A percentile compares a stretch with the other conserved stretches of the same genome.
Conservation (phyloP, 371 early-diverging fungal species). For the Apophysomyces variabilis region DNA sequence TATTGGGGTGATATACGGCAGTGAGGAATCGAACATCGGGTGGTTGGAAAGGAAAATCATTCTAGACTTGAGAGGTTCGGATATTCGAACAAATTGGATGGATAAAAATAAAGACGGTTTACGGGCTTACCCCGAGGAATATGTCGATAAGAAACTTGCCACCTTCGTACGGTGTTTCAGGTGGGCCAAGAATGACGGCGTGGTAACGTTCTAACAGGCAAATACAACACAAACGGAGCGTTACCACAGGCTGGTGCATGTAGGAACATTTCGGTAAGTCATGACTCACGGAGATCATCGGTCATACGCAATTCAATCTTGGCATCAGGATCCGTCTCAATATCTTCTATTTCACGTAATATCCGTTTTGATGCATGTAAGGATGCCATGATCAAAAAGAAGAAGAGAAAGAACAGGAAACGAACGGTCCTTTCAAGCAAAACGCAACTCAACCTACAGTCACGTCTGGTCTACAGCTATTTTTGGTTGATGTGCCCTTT, state of each 20-base stretch:
- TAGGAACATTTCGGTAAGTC: neutral
- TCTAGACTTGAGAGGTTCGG: neutral
- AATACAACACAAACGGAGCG: too few species aligned
- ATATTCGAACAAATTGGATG: neutral
- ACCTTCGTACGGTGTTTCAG: neutral
- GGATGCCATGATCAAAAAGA: slow-evolving; percentile 1
- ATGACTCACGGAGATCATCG: neutral
- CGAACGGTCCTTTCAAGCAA: too few species aligned
- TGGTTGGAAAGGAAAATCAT: neutral
- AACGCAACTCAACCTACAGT: too few species aligned
- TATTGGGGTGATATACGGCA: slow-evolving; percentile 4
- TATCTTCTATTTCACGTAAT: neutral
- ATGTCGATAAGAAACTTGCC: slow-evolving; percentile 5
- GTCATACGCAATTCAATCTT: neutral
- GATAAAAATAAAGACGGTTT: neutral
- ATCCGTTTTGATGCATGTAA: neutral
- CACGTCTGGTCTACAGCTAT: too few species aligned
- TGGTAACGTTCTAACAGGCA: neutral
- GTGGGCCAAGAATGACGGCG: slow-evolving; percentile 3
- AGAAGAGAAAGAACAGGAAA: neutral
- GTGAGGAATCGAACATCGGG: neutral
- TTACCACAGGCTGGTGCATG: too few species aligned
- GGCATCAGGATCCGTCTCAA: slow-evolving; percentile 6
- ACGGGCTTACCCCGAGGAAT: neutral
- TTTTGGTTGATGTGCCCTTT: too few species aligned